phyloP scores from a whole-genome alignment of 2,329 filamentous ascomycete genomes.

The Orbilia brochopaga region DNA sequence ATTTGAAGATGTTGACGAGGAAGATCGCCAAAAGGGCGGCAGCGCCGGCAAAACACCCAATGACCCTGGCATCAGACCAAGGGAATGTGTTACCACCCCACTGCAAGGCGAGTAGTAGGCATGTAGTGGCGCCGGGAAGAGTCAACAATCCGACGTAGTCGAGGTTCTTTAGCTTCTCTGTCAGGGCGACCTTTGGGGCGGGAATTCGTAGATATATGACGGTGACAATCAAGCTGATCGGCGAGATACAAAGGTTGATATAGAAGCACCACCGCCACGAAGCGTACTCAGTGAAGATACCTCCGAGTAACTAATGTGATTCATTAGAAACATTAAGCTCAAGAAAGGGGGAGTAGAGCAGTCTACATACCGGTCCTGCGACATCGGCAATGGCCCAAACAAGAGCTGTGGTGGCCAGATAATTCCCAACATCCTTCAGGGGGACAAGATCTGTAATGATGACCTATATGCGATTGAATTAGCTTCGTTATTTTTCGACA shows the following conservation, averaged over 20 bases:
- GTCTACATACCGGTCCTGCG: conserved; percentile 58
- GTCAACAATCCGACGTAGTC: conserved; percentile 66
- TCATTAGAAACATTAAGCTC: conserved; percentile 57
- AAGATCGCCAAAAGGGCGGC: conserved; percentile 62
- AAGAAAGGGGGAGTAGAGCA: conserved; percentile 53
- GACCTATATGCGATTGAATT: conserved; percentile 63
- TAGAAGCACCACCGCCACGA: conserved; percentile 66
- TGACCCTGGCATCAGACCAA: conserved; percentile 64
- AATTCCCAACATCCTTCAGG: conserved; percentile 53
- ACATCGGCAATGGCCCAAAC: conserved; percentile 63
- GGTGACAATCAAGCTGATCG: conserved; percentile 61
- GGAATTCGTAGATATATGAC: conserved; percentile 61
- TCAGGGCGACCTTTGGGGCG: conserved; percentile 55
- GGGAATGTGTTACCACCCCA: conserved; percentile 66
- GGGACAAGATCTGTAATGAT: conserved; percentile 58
- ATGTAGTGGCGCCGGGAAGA: conserved; percentile 67
- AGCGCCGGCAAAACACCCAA: conserved; percentile 64
- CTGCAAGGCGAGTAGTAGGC: conserved; percentile 68
- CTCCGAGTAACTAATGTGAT: conserved; percentile 58
- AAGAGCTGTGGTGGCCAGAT: conserved; percentile 54
- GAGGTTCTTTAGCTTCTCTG: conserved; percentile 62
- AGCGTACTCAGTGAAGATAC: conserved; percentile 62
- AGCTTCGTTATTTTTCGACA: conserved; percentile 62
- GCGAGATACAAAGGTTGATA: conserved; percentile 67
- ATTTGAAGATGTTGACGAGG: conserved; percentile 62